Evolutionary conservation across 352 stramenopile species (phyloP).

Genomic region (Chrysophaeum taylorii): DNA sequence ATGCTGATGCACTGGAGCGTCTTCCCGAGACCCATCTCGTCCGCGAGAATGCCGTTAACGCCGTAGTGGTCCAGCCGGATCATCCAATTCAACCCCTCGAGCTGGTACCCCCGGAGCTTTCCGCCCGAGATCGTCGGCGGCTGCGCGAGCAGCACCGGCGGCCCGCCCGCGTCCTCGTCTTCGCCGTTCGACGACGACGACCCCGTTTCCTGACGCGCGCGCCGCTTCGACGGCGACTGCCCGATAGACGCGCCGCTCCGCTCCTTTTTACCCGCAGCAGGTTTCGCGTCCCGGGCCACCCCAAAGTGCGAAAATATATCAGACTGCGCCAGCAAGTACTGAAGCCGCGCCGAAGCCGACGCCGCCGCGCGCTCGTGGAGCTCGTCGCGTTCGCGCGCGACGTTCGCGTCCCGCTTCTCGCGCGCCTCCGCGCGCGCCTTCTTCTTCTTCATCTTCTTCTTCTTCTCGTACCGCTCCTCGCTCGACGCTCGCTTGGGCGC

Average conservation of each 20-base stretch:
- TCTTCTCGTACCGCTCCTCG: too few relatives aligned
- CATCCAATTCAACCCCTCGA: constrained; percentile 98
- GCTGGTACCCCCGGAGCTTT: constrained; percentile 90
- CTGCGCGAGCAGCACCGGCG: constrained; percentile 59
- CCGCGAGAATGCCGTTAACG: constrained; percentile 91
- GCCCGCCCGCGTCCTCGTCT: constrained; percentile 46
- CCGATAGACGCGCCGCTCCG: too few relatives aligned
- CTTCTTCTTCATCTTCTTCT: background rate
- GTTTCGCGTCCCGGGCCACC: constrained; percentile 11
- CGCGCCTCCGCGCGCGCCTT: constrained; percentile 23
- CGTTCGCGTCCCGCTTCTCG: constrained; percentile 31
- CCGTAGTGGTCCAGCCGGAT: constrained; percentile 93
- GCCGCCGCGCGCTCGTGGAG: constrained; percentile 41
- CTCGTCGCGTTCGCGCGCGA: constrained; percentile 44
- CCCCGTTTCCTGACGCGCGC: constrained; percentile 20
- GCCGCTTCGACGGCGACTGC: constrained; percentile 21
- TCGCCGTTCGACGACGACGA: constrained; percentile 32
- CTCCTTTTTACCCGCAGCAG: background rate
- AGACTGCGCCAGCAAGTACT: constrained; percentile 90
- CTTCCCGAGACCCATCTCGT: constrained; percentile 80
- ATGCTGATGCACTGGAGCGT: constrained; percentile 90
- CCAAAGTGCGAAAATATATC: constrained; percentile 97
- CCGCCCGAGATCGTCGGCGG: constrained; percentile 83
- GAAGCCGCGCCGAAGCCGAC: constrained; percentile 64
- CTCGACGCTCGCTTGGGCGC: too few relatives aligned